phyloP scores from a whole-genome alignment of 2,329 filamentous ascomycete genomes.

The Fusarium nelsonii region DNA sequence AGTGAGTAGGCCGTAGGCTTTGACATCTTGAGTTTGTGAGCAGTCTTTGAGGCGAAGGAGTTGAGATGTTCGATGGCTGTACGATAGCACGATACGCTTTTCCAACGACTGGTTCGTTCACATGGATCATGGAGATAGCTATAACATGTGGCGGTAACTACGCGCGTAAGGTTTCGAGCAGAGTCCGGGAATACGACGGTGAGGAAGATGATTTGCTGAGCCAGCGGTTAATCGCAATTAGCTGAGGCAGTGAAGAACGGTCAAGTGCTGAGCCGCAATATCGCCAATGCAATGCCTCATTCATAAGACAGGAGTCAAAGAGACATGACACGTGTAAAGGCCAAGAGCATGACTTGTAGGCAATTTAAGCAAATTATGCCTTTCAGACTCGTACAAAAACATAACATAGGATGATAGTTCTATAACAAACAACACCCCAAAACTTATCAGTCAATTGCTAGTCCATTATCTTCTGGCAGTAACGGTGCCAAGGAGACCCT shows the following conservation, averaged over 20 bases:
- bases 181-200: background rate
- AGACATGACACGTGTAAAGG: constrained; percentile 1
- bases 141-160: background rate
- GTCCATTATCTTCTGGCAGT: background rate
- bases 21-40: background rate
- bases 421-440: background rate
- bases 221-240: background rate
- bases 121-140: background rate
- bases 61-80: background rate
- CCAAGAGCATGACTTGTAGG: background rate
- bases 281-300: background rate
- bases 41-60: no score
- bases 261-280: background rate
- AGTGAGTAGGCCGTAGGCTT: background rate
- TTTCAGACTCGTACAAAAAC: background rate
- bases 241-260: background rate
- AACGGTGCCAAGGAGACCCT: constrained; percentile 23
- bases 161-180: background rate
- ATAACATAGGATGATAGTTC: background rate
- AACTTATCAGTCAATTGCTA: background rate
- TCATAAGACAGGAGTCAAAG: background rate
- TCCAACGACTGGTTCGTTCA: background rate
- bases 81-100: background rate
- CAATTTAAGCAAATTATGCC: background rate
- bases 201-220: background rate